A percentile compares a stretch with the other conserved stretches of the same genome.
Conservation (phyloP, 352 stramenopile species). For the Saprolegnia diclina region DNA sequence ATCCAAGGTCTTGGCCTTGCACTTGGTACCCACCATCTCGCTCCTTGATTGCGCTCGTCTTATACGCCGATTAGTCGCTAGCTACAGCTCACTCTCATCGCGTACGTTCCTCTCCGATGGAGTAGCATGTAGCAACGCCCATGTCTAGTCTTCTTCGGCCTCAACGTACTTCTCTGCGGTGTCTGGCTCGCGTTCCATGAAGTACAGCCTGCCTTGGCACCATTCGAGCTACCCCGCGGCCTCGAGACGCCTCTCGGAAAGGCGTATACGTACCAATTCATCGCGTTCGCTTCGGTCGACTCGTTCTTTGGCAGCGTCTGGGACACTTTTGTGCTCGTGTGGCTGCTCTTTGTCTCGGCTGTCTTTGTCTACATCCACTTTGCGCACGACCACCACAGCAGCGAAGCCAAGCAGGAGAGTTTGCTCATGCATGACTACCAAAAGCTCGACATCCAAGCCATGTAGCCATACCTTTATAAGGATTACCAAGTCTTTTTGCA, state of each 20-base stretch:
- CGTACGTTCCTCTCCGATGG: neutral
- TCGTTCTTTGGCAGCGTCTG: constrained; percentile 23
- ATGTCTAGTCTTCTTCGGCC: constrained; percentile 10
- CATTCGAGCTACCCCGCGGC: constrained; percentile 10
- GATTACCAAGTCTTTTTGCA: neutral
- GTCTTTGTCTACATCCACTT: neutral
- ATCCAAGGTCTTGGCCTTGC: constrained; percentile 14
- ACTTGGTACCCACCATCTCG: neutral
- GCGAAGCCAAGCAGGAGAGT: constrained; percentile 17
- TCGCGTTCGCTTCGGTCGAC: neutral
- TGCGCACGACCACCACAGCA: too few relatives aligned
- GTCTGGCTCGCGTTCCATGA: constrained; percentile 20
- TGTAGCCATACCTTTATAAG: constrained; percentile 4
- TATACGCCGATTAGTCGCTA: neutral
- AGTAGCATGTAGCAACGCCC: neutral
- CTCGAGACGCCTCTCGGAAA: constrained; percentile 8
- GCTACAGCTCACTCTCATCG: neutral
- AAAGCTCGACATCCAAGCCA: constrained; percentile 20
- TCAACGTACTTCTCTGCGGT: constrained; percentile 14
- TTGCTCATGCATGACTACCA: constrained; percentile 25
- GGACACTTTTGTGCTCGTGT: constrained; percentile 23
- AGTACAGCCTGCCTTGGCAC: neutral
- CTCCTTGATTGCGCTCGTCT: too few relatives aligned
- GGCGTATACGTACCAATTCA: constrained; percentile 18
- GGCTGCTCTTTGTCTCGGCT: constrained; percentile 1